Percentiles rank a stretch among this genome's conserved stretches.
Conservation (phyloP, 1,284 basidiomycete genomes). For the Rhodotorula sp. region DNA sequence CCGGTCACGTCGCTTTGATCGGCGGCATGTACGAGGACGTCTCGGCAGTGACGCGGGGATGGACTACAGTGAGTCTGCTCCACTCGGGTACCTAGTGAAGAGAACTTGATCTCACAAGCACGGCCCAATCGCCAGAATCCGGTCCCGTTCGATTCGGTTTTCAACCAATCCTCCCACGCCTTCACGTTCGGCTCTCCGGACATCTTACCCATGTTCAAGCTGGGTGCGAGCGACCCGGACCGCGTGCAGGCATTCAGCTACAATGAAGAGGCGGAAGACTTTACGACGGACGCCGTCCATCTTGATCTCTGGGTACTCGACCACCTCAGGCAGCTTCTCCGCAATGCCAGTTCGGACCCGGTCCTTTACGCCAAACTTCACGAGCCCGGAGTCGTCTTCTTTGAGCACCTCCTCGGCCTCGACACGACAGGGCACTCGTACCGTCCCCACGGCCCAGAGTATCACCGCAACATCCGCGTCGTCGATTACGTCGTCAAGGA, state of each 20-base stretch:
- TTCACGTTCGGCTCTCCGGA: conserved; percentile 87
- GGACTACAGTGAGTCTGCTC: conserved; percentile 20
- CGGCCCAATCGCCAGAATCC: conserved; percentile 77
- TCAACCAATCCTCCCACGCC: conserved; percentile 76
- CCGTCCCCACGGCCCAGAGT: conserved; percentile 74
- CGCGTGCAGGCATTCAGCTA: conserved; percentile 72
- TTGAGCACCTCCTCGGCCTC: conserved; percentile 78
- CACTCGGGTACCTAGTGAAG: no score
- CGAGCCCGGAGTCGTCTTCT: conserved; percentile 67
- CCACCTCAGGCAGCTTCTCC: conserved; percentile 61
- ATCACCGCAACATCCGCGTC: conserved; percentile 78
- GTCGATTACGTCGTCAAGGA: conserved; percentile 75
- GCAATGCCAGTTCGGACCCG: conserved; percentile 61
- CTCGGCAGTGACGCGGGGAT: conserved; percentile 78
- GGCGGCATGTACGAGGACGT: conserved; percentile 93
- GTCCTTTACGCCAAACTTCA: conserved; percentile 58
- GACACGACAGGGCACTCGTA: conserved; percentile 88
- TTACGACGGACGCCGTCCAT: conserved; percentile 68
- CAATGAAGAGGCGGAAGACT: conserved; percentile 75
- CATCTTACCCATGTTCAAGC: conserved; percentile 83
- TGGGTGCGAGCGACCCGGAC: conserved; percentile 57
- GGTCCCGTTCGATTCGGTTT: conserved; percentile 83
- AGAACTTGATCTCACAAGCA: conserved; percentile 41
- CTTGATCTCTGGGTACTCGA: conserved; percentile 79
- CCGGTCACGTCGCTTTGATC: conserved; percentile 83